Evolutionary conservation across 805 yeast genomes (phyloP), one percentile per base, ranked within the genome.

Genomic region (Pichia gijzeniarum): DNA sequence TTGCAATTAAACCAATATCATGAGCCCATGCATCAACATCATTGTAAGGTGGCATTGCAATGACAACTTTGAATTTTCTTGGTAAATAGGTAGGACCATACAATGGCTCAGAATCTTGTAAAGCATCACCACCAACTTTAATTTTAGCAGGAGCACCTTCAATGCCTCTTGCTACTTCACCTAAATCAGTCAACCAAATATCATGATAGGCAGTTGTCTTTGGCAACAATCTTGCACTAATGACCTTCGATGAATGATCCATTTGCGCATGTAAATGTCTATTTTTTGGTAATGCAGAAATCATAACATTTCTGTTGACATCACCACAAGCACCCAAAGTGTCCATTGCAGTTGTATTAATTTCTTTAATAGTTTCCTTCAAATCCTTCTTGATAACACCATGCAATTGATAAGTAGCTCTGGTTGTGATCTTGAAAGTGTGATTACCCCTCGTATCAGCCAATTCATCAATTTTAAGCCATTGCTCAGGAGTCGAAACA

Each of bases 321-420:
- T 91, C 98, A 73, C 98, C 98, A 74, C 97, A 91, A 1, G 98
- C 98, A 49, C 95, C 98, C 48, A 91, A 76, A 8, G 97, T 90
- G 62, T 93, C 98, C 83, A 91, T 76, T 57, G 91, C 74, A 6
- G 82, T 84, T 16, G 95, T 71, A 64, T 91, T 91, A 82, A 91
- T 89, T 33, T 91, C 96, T 70, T 95, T 82, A 54, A 91, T 88
- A 1, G 95, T 82, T 9, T 93, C 86, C 65, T 87, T 89, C 65
- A 91, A 73, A 60, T 91, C 77, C 65, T 82, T 88, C 69, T 91
- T 91, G 48, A 91, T 85, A 48, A 91, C 79, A 65, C 98, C 98
- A 61, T 91, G 98, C 49, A 91, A 72, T 72, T 91, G 98, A 79
- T 84, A 89, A 9, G 98, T 91, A 22, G 96, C 98, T 71, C 98